Evolutionary conservation across 2,329 filamentous ascomycete species (phyloP), one percentile per base, ranked within the genome.

Genomic region (Fusarium continuum): DNA sequence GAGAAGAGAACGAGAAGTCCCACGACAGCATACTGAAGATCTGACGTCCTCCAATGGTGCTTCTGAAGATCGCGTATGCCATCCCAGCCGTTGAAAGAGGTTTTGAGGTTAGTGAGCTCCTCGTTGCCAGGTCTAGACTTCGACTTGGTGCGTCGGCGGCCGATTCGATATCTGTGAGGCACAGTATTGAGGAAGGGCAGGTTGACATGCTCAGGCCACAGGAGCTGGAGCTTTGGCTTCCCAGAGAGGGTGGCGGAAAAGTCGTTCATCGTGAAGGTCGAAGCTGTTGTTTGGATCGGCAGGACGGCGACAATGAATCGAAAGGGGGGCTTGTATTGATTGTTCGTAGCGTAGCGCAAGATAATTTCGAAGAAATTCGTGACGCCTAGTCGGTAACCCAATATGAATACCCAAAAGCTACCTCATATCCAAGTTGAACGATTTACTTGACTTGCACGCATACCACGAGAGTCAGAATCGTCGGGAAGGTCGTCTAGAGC

Each of bases 21-120:
- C 23, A 96, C 79, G 54, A 94, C 80, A 45, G 92, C 76, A 76
- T 97, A 96, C 78, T 97, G 93, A 34, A 91, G 84, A 76, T 98
- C 94, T 74, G 93, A 91, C 46, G 89, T 80, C 46, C 85, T 89
- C 91, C 92, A 97, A 64, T 87, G 87, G 74, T 95, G 92, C 58
- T 85, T 85, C 70, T 90, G 89, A 63, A 97, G 81, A 31, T 89
- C 86, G 59, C 87, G 85, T 60, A 97, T 77, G 11, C 92, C 93
- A 72, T 96, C 90, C 70, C 85, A 82, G 6, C 92, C 89, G 67
- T 90, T 93, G 77, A 93, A 91, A 1, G 93, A 97, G 14, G 88
- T 93, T 76, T 96, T 86, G 51, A 97, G 82, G 25, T 83, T 84
- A 45, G 92, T 86, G 72, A 97, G 86, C 63, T 89, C 90, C 45